Percentiles rank a stretch among this genome's conserved stretches.
Conservation (phyloP, 2,329 filamentous ascomycete species). For the Colletotrichum gigasporum region DNA sequence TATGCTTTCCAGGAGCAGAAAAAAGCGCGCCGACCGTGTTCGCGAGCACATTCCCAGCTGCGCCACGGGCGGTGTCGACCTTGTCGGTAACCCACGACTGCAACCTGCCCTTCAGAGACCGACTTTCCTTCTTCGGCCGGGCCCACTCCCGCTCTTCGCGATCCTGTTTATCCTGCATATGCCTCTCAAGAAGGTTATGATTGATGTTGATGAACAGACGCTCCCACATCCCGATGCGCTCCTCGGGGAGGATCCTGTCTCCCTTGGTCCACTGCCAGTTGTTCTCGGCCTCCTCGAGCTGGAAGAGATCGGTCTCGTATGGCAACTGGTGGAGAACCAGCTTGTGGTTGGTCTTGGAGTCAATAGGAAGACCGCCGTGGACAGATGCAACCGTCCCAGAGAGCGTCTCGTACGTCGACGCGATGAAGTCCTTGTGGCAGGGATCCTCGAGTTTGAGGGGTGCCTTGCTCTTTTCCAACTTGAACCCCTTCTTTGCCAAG, state of each 20-base stretch:
- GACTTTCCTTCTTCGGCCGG: neutral
- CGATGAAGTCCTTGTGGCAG: neutral
- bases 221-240: constrained; percentile 36
- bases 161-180: neutral
- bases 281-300: constrained; percentile 7
- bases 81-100: neutral
- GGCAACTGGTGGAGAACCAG: constrained; percentile 30
- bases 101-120: neutral
- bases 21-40: neutral
- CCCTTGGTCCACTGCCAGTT: constrained; percentile 27
- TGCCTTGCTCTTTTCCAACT: constrained; percentile 2
- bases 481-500: constrained; percentile 29
- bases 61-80: neutral
- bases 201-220: constrained; percentile 32
- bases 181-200: constrained; percentile 19
- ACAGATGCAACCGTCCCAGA: constrained; percentile 16
- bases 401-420: constrained; percentile 22
- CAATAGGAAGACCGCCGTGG: neutral
- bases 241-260: constrained; percentile 19
- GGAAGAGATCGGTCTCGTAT: constrained; percentile 28
- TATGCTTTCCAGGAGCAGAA: neutral
- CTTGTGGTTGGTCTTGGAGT: neutral
- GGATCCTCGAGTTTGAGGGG: neutral
- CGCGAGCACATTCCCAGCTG: neutral
- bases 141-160: neutral